These are phyloP conservation scores for Paramecium sexaurelia DNA, from an alignment of 73 alveolate genomes.

Conservation along the genomic window DNA sequence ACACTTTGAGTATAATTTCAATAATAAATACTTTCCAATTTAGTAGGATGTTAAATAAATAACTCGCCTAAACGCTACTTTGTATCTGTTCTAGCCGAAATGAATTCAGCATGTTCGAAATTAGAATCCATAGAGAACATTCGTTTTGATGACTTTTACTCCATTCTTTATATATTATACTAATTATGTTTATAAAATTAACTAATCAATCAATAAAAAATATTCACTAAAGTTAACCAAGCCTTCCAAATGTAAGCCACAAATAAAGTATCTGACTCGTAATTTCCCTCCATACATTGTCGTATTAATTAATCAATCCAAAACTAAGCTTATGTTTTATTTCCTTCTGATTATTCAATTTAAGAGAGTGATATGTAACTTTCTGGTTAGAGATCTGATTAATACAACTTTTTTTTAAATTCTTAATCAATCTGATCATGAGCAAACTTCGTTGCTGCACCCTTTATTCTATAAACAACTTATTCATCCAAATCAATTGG, in stretches of 20 bases:
- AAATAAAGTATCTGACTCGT: not conserved
- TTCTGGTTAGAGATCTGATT: not conserved
- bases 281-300: not conserved
- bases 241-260: not conserved
- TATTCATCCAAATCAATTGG: not conserved
- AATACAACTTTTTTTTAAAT: not conserved
- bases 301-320: not conserved
- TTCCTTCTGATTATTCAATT: not conserved
- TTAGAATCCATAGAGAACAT: not conserved
- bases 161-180: not conserved
- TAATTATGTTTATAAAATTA: not conserved
- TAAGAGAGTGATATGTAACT: not conserved
- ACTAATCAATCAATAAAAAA: not conserved
- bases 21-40: conserved; percentile 4
- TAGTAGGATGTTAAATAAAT: conserved; percentile 32
- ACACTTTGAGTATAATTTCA: not conserved
- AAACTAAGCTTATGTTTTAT: not conserved
- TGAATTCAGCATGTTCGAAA: conserved; percentile 49
- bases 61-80: conserved; percentile 22
- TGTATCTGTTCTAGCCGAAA: conserved; percentile 35
- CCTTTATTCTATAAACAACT: not conserved
- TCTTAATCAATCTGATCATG: not conserved
- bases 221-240: not conserved
- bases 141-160: not conserved
- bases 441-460: not conserved